A percentile compares a stretch with the other conserved stretches of the same genome.
Evolutionary conservation across 163 green algal species (phyloP).

Genomic region (Chlorella variabilis): DNA sequence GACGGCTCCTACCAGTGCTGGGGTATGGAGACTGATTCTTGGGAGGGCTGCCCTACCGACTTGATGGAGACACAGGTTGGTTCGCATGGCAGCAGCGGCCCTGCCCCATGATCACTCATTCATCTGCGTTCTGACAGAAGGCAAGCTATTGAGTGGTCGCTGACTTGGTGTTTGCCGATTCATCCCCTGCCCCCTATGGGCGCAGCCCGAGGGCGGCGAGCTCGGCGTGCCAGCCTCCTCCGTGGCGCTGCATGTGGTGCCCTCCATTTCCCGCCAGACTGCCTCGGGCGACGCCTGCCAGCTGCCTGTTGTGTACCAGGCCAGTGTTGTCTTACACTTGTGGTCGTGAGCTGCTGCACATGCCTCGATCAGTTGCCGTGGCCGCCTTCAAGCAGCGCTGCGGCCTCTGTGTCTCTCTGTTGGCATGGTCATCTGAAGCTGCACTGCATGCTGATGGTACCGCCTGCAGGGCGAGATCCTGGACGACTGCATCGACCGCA

Average conservation of each 20-base stretch:
- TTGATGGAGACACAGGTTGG: too few species aligned
- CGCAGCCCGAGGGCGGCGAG: background rate
- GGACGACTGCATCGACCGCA: constrained; percentile 30
- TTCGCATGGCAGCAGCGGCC: too few species aligned
- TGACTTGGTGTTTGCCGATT: too few species aligned
- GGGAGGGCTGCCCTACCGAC: constrained; percentile 11
- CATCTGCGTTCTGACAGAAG: too few species aligned
- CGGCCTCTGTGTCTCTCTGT: background rate
- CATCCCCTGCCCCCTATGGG: too few species aligned
- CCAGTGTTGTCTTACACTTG: too few species aligned
- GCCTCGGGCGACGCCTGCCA: constrained; percentile 1
- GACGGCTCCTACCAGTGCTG: constrained; percentile 12
- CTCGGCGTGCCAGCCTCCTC: background rate
- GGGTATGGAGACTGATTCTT: background rate
- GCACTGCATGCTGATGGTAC: too few species aligned
- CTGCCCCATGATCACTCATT: too few species aligned
- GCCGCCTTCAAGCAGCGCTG: background rate
- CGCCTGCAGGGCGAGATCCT: constrained; percentile 36
- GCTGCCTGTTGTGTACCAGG: constrained; percentile 30
- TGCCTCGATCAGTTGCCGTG: background rate
- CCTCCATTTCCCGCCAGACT: background rate
- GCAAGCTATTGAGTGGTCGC: too few species aligned
- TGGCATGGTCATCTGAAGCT: too few species aligned
- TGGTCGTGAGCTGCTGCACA: background rate
- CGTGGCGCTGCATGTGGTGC: background rate